phyloP scores from a whole-genome alignment of 805 yeast species.

The Candida rishiriensis region DNA sequence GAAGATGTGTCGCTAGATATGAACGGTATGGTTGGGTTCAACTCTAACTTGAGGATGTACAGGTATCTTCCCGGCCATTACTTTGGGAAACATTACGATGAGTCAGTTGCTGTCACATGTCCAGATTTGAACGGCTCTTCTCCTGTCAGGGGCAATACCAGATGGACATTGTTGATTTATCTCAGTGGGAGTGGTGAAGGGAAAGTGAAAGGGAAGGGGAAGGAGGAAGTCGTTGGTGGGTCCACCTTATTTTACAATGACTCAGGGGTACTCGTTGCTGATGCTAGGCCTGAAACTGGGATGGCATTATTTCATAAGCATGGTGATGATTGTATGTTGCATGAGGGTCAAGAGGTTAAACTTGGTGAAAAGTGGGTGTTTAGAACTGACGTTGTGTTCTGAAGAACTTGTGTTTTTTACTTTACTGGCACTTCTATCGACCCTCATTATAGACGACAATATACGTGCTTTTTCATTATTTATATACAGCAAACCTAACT shows the following conservation, averaged over 20 bases:
- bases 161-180: slow-evolving; percentile 58
- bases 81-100: slow-evolving; percentile 61
- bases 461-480: slow-evolving; percentile 1
- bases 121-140: background rate
- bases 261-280: slow-evolving; percentile 18
- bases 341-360: slow-evolving; percentile 50
- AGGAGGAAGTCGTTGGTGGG: slow-evolving; percentile 53
- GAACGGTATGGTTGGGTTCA: slow-evolving; percentile 40
- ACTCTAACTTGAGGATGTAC: slow-evolving; percentile 53
- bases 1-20: slow-evolving; percentile 29
- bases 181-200: slow-evolving; percentile 16
- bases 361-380: slow-evolving; percentile 59
- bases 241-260: slow-evolving; percentile 49
- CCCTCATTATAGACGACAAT: too few relatives aligned
- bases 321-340: slow-evolving; percentile 59
- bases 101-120: slow-evolving; percentile 36
- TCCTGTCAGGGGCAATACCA: slow-evolving; percentile 35
- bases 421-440: too few relatives aligned
- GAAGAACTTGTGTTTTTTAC: slow-evolving; percentile 1
- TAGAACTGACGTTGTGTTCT: slow-evolving; percentile 50
- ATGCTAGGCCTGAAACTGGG: slow-evolving; percentile 47
- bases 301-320: slow-evolving; percentile 60
- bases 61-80: slow-evolving; percentile 53
- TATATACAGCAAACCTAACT: too few relatives aligned
- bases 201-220: slow-evolving; percentile 4